Evolutionary conservation across 345 rosid species (phyloP), one percentile per base, ranked within the genome.

Genomic region (Garcia nutans): DNA sequence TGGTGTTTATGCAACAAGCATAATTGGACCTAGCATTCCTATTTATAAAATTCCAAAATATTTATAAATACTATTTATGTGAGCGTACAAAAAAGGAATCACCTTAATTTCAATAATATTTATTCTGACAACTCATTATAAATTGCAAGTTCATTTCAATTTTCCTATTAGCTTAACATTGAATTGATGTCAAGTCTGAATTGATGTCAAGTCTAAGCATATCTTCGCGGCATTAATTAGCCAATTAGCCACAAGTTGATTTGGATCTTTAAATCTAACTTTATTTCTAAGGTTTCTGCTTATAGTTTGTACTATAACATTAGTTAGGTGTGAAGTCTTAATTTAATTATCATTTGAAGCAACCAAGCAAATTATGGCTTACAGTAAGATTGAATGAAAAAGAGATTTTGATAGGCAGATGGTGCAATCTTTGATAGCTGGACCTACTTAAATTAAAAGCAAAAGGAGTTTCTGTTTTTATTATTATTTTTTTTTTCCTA

Each of bases 341-440:
- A 23, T 22, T 62, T 78, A 71, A 77, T 49, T 6, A 70, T 54
- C 63, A 60, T 23, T 59, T 23, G 23, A 61, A 77, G 75, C 64
- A 70, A 77, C 42, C 20, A 13, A 77, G 19, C 8, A 10, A 54
- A 47, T 23, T 8, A 58, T 71, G 44, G 12, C 31, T 54, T 22
- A 17, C 26, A 62, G 47, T 1, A 52, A 17, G 5, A 49, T 64
- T 56, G 12, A 62, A 42, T 24, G 45, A 69, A 47, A 7, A 23
- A 11, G n/a, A 37, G 20, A 60, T 41, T 56, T 65, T 22, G 45
- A 45, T 9, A 42, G 52, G 31, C 70, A 63, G 11, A 61, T 50
- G 20, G n/a, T 44, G 22, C 12, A 72, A 59, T 52, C 72, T 52
- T 22, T 8, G 24, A 33, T 50, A 65, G 61, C 13, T 74, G 70